Evolutionary conservation across 768 basidiomycete species (phyloP).

Genomic region (Phylloporus rhodoxanthus): DNA sequence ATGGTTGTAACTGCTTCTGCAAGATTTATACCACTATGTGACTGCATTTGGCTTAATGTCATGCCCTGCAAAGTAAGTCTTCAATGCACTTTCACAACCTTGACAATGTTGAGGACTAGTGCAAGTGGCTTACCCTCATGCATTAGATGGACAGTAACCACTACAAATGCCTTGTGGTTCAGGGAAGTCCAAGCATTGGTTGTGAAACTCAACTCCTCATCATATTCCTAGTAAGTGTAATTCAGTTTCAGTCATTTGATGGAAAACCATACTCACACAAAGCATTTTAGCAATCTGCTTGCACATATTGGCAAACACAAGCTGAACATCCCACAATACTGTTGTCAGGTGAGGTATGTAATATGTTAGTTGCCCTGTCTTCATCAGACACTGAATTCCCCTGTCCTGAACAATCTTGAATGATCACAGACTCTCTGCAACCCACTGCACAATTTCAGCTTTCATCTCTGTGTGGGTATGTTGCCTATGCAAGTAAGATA

Average conservation of each 20-base stretch:
- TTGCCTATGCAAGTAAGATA: too few species aligned
- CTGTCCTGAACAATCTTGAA: neutral
- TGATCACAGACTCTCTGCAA: neutral
- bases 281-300: conserved; percentile 26
- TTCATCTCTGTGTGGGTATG: neutral
- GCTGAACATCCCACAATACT: too few species aligned
- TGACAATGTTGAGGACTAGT: conserved; percentile 28
- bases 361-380: neutral
- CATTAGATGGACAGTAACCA: neutral
- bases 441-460: neutral
- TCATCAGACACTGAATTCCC: neutral
- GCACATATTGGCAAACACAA: too few species aligned
- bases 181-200: neutral
- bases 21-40: neutral
- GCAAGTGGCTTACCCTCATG: neutral
- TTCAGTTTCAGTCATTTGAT: too few species aligned
- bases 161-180: neutral
- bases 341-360: too few species aligned
- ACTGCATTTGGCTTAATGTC: neutral
- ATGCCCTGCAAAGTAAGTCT: neutral
- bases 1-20: neutral
- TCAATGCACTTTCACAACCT: conserved; percentile 12
- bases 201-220: neutral
- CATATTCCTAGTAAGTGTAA: neutral
- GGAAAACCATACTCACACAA: conserved; percentile 8